Percentiles rank a stretch among this genome's conserved stretches.
Conservation (phyloP, 2,329 filamentous ascomycete genomes). For the Colletotrichum tabaci region DNA sequence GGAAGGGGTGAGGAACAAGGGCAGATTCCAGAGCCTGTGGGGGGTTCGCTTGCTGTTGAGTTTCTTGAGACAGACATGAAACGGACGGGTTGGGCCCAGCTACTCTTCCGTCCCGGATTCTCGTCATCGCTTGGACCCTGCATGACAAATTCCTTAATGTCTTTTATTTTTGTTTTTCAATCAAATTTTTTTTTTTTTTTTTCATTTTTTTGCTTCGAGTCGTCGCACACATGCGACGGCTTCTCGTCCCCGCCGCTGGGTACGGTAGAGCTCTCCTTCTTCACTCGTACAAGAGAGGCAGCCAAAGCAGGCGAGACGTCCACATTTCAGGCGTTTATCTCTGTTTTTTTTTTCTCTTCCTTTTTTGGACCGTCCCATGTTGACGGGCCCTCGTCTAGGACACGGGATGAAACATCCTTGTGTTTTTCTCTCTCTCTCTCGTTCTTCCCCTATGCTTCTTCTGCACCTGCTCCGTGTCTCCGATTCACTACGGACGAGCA, state of each 20-base stretch:
- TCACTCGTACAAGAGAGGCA: not conserved
- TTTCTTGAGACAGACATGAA: conserved; percentile 42
- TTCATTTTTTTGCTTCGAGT: not conserved
- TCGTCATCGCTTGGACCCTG: conserved; percentile 30
- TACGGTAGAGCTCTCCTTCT: not conserved
- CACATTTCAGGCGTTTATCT: conserved; percentile 36
- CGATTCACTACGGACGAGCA: not conserved
- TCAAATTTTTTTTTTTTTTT: too few relatives aligned
- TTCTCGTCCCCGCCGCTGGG: not conserved
- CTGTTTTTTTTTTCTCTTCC: conserved; percentile 1
- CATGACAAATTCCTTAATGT: conserved; percentile 39
- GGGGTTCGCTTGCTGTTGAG: not conserved
- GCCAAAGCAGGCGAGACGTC: not conserved
- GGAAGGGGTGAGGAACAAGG: too few relatives aligned
- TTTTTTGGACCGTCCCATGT: conserved; percentile 34
- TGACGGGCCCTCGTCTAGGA: conserved; percentile 14
- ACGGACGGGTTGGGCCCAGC: conserved; percentile 15
- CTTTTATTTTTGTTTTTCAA: not conserved
- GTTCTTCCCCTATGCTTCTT: too few relatives aligned
- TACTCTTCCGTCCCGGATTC: conserved; percentile 2
- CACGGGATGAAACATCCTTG: conserved; percentile 38
- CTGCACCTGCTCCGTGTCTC: not conserved
- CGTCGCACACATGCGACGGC: too few relatives aligned
- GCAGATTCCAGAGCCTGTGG: not conserved
- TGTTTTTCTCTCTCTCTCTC: not conserved